These are phyloP conservation scores for Trifolium subterraneum DNA, from an alignment of 306 rosid species.

Conservation along the genomic window DNA sequence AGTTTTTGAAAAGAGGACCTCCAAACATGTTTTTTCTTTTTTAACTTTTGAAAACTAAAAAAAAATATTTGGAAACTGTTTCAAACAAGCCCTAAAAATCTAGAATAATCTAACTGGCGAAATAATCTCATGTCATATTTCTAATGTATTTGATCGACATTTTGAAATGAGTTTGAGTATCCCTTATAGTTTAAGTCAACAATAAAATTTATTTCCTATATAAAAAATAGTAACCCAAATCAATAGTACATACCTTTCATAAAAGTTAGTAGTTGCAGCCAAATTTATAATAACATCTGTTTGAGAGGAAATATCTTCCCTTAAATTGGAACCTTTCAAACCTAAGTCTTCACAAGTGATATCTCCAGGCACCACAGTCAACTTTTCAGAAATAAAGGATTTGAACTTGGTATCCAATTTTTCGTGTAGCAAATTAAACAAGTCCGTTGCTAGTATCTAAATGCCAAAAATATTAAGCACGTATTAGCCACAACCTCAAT, in stretches of 20 bases:
- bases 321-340: constrained; percentile 52
- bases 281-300: constrained; percentile 66
- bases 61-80: no score
- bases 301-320: constrained; percentile 54
- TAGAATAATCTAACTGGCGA: no score
- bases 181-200: no score
- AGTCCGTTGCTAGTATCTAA: constrained; percentile 69
- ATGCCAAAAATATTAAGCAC: constrained; percentile 13
- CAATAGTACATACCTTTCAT: constrained; percentile 64
- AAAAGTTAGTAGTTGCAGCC: constrained; percentile 81
- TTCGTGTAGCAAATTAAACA: constrained; percentile 64
- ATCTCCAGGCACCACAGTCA: constrained; percentile 69
- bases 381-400: constrained; percentile 57
- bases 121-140: no score
- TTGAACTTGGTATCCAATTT: constrained; percentile 56
- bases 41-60: no score
- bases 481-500: background rate
- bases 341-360: constrained; percentile 57
- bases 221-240: no score
- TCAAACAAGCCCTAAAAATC: no score
- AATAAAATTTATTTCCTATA: no score
- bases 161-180: no score
- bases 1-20: no score
- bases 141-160: no score
- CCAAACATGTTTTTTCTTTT: no score